These are phyloP conservation scores for Coemansia sp. DNA, from an alignment of 192 early-diverging fungal genomes.

Conservation along the genomic window DNA sequence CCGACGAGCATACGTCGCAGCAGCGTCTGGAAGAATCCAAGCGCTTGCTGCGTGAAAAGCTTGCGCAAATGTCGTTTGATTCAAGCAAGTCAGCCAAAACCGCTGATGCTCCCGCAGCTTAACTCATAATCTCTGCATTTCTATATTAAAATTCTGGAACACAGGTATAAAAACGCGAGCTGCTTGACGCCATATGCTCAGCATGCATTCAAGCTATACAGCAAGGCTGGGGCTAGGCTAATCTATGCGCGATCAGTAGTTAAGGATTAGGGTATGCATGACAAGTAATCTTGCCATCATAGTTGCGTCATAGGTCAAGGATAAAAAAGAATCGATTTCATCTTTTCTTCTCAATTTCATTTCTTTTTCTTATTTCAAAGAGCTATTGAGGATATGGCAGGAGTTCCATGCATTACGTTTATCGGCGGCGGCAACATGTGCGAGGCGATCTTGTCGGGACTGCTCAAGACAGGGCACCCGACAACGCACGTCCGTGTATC, in stretches of 20 bases:
- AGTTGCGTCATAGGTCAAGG: no score
- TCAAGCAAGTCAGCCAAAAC: constrained; percentile 1
- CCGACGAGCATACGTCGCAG: constrained; percentile 33
- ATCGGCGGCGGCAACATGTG: constrained; percentile 97
- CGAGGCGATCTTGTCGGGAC: constrained; percentile 85
- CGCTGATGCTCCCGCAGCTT: background rate
- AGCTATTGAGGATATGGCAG: background rate
- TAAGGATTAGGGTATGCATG: background rate
- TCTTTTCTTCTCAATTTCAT: no score
- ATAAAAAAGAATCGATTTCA: no score
- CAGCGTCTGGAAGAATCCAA: constrained; percentile 39
- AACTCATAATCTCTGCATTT: no score
- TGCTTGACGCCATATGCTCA: no score
- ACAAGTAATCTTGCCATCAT: constrained; percentile 1
- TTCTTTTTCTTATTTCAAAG: no score
- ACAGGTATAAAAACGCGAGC: no score
- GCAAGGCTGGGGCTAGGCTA: no score
- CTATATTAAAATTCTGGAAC: no score
- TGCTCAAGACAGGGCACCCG: constrained; percentile 73
- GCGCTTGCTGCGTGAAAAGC: constrained; percentile 28
- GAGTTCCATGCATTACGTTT: constrained; percentile 56
- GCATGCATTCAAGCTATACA: no score
- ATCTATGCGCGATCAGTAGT: background rate
- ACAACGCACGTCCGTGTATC: constrained; percentile 69
- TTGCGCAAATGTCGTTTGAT: constrained; percentile 22